phyloP scores from a whole-genome alignment of 768 basidiomycete genomes.

The Tephrocybe sp. region DNA sequence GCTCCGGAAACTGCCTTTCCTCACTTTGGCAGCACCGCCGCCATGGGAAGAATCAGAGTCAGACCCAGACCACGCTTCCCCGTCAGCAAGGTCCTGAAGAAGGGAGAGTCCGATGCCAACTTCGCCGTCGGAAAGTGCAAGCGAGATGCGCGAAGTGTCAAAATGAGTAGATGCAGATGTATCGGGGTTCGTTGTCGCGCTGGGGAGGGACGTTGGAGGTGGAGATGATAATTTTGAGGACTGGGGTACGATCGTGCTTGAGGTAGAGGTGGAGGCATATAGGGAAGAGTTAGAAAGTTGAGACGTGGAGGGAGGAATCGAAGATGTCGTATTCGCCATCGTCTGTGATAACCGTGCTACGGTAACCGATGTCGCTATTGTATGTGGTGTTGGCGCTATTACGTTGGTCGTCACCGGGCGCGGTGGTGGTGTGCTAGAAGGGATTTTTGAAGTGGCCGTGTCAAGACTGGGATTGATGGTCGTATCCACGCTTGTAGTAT shows the following conservation, averaged over 20 bases:
- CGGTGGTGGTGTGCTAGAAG: background rate
- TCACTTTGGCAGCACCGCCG: background rate
- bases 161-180: conserved; percentile 24
- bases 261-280: conserved; percentile 1
- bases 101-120: conserved; percentile 69
- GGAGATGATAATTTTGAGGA: background rate
- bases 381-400: too few species aligned
- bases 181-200: background rate
- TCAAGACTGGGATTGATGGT: background rate
- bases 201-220: conserved; percentile 5
- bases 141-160: background rate
- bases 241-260: background rate
- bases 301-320: background rate
- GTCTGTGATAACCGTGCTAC: too few species aligned
- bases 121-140: conserved; percentile 50
- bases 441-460: background rate
- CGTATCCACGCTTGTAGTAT: background rate
- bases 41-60: conserved; percentile 20
- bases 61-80: conserved; percentile 26
- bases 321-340: background rate
- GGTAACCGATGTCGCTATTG: too few species aligned
- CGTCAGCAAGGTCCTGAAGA: conserved; percentile 46
- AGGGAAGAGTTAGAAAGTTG: background rate
- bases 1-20: conserved; percentile 4
- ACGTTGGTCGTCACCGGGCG: too few species aligned